Percentiles rank a stretch among this genome's conserved stretches.
Evolutionary conservation across 179 eudicot genomes (phyloP).

Genomic region (Beta macrorhiza): DNA sequence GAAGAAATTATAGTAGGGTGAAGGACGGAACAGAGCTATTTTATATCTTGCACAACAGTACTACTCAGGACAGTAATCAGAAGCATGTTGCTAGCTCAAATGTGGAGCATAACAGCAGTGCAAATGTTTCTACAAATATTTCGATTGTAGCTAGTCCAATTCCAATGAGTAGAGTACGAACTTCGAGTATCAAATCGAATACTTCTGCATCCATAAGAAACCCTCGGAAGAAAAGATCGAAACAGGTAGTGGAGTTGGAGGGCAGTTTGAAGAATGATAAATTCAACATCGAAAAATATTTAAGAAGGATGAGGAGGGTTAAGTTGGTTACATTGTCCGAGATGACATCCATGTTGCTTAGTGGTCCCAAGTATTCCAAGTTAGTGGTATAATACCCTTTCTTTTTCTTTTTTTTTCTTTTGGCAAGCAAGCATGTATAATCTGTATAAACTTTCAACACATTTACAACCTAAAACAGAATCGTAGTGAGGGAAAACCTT

Average conservation of each 20-base stretch:
- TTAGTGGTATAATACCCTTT: slow-evolving; percentile 36
- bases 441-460: too few species aligned
- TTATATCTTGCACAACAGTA: background rate
- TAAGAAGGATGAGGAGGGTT: slow-evolving; percentile 33
- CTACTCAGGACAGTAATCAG: background rate
- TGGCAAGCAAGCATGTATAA: too few species aligned
- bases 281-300: slow-evolving; percentile 21
- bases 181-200: background rate
- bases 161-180: background rate
- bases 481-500: too few species aligned
- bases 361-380: slow-evolving; percentile 25
- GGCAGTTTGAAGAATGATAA: slow-evolving; percentile 20
- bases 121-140: background rate
- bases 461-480: too few species aligned
- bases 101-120: background rate
- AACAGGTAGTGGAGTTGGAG: background rate
- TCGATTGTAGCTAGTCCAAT: background rate
- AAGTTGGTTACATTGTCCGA: slow-evolving; percentile 38
- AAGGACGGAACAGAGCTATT: slow-evolving; percentile 12
- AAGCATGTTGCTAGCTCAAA: background rate
- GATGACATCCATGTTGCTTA: slow-evolving; percentile 46
- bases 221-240: background rate
- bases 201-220: background rate
- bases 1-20: background rate
- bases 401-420: too few species aligned